Evolutionary conservation across 2,329 filamentous ascomycete genomes (phyloP).

Genomic region (Xylariaceae sp.): DNA sequence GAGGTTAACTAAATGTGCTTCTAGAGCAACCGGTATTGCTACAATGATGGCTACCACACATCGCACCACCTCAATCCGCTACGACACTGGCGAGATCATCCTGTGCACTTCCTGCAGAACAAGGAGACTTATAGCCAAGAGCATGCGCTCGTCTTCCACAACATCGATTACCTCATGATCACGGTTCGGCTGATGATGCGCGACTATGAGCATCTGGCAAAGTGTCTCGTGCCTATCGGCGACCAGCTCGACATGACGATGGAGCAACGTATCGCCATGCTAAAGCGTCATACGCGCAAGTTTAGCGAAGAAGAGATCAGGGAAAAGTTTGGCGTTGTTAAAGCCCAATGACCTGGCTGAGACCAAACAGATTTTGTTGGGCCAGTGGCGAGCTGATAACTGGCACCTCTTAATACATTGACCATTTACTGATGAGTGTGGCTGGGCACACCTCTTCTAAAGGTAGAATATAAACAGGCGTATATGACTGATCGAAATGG

Average conservation of each 20-base stretch:
- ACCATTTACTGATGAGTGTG: too few relatives aligned
- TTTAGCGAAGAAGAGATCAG: conserved; percentile 71
- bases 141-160: conserved; percentile 76
- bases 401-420: too few relatives aligned
- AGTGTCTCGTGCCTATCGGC: conserved; percentile 75
- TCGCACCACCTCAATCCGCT: conserved; percentile 80
- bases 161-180: conserved; percentile 82
- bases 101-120: conserved; percentile 71
- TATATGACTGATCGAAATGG: too few relatives aligned
- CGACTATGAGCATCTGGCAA: conserved; percentile 73
- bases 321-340: conserved; percentile 54
- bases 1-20: conserved; percentile 14
- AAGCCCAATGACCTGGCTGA: conserved; percentile 14
- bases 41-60: conserved; percentile 83
- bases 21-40: conserved; percentile 81
- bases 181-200: conserved; percentile 71
- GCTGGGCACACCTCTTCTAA: too few relatives aligned
- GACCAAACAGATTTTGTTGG: too few relatives aligned
- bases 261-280: conserved; percentile 66
- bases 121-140: conserved; percentile 71
- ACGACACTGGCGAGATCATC: conserved; percentile 83
- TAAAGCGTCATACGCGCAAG: conserved; percentile 67
- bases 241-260: conserved; percentile 70
- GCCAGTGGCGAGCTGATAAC: too few relatives aligned
- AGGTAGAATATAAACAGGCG: too few relatives aligned